Base-by-base conservation (phyloP, 768 basidiomycete species). In the Auriscalpium orientale region DNA sequence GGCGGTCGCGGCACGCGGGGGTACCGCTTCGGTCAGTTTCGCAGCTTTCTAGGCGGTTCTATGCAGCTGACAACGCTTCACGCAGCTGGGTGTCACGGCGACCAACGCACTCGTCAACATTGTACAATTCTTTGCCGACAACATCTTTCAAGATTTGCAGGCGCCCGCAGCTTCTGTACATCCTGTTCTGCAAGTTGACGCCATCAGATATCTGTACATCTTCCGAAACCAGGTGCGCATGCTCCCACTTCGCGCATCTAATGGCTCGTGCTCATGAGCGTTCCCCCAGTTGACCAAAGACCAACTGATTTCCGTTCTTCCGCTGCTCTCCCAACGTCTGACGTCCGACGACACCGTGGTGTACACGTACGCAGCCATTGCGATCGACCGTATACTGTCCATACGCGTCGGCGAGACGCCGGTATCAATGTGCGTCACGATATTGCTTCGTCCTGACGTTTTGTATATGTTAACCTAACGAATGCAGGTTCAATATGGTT, bases 361-460 rank as follows among this genome's bases (percentile, higher is more conserved):
- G 22, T 95, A 89, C 65, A 95, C 95, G 0, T 98, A 98, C 70
- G 93, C 95, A 9, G 95, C 97, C 16, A 94, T 98, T 64, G 92
- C 95, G n/a, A 95, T 99, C 66, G 97, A 99, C 66, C 82, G 94
- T 8, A 86, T 98, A 53, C 72, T 99, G 43, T 91, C 84, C 70
- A 97, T 98, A 70, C 93, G 90, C 66, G 85, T 88, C 64, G 82
- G 83, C 3, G 78, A 77, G 4, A 79, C 50, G 28, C 45, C 51
- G 4, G 34, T 83, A 59, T 75, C 91, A 22, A 65, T 92, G 94
- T 97, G 56, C 54, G 89, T 75, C 28, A 38, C 55, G 46, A 47
- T 50, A 21, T 35, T 38, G 35, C 51, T 37, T 36, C 51, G 56
- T 8, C 13, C 28, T 28, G 28, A 28, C 7, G 28, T 28, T 28